phyloP scores from a whole-genome alignment of 306 rosid genomes.

The Inga leiocalycina region DNA sequence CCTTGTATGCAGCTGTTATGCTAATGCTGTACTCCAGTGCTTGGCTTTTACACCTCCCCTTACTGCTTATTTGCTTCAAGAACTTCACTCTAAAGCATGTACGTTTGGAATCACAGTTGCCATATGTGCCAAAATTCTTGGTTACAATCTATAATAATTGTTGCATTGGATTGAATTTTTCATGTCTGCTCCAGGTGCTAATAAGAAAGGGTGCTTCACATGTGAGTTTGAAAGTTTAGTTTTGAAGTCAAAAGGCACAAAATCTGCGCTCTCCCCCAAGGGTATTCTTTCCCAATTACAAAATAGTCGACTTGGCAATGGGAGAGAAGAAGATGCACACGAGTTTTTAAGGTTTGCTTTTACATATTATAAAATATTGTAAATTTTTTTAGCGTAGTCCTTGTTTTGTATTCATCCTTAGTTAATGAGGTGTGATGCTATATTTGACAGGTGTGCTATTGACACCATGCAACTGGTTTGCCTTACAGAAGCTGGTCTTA shows the following conservation, averaged over 20 bases:
- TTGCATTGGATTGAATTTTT: constrained; percentile 28
- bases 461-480: constrained; percentile 90
- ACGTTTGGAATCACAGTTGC: constrained; percentile 40
- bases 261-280: constrained; percentile 72
- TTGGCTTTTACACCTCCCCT: constrained; percentile 91
- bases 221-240: constrained; percentile 88
- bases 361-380: constrained; percentile 17
- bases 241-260: constrained; percentile 68
- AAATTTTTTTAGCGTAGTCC: neutral
- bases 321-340: constrained; percentile 98
- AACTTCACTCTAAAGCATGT: constrained; percentile 84
- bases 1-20: constrained; percentile 80
- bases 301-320: constrained; percentile 81
- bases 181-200: constrained; percentile 60
- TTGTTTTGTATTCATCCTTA: constrained; percentile 29
- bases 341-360: constrained; percentile 79
- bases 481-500: constrained; percentile 67
- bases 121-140: constrained; percentile 10
- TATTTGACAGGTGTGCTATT: constrained; percentile 69
- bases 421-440: constrained; percentile 10
- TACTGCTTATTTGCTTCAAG: constrained; percentile 90
- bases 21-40: constrained; percentile 95
- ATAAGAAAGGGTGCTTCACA: constrained; percentile 77
- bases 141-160: constrained; percentile 12
- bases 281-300: constrained; percentile 74